Base-by-base conservation (phyloP, 202 grass and related monocot genomes). In the Hordeum pubiflorum region DNA sequence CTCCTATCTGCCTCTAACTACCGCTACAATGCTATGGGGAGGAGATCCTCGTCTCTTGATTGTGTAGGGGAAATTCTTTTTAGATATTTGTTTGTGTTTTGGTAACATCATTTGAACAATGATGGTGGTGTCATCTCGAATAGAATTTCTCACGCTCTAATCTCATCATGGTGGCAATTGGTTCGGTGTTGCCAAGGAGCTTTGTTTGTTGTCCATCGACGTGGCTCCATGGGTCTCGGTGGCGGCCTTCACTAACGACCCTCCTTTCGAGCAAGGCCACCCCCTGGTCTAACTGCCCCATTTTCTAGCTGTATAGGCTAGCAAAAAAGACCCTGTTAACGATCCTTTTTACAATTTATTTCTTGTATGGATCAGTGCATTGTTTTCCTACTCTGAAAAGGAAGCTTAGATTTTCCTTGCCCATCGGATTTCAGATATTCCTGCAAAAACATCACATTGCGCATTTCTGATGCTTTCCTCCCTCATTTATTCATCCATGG, bases 401-500 rank as follows among this genome's bases (percentile, higher is more conserved):
- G 15, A 52, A 5, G 8, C 10, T 17, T 13, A 6, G 18, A n/a
- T 40, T 68, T 68, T 40, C 64, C 34, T 68, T 40, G 9, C 21
- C 37, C 7, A 69, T 7, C 23, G 37, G 9, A 43, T 15, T 70
- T 70, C 21, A 44, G 39, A 70, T 44, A 43, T 70, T 22, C 11
- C 34, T 48, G 12, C 22, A 11, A 78, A 72, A 65, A 72, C 4
- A 55, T 0, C 54, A 39, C 36, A 79, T 58, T 78, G 39, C 32
- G 15, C 58, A 79, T 58, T 72, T 52, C 56, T 29, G 13, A 66
- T 61, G 39, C 48, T 33, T 11, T 32, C 21, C 1, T 9, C 37
- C 39, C 12, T 83, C 76, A 60, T 67, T 59, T 26, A 82, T 83
- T 84, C 67, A 76, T 88, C 79, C 9, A 15, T 68, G 67, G 17